These are phyloP conservation scores for Cystobasidium slooffiae DNA, from an alignment of 1,284 basidiomycete species.

Conservation along the genomic window DNA sequence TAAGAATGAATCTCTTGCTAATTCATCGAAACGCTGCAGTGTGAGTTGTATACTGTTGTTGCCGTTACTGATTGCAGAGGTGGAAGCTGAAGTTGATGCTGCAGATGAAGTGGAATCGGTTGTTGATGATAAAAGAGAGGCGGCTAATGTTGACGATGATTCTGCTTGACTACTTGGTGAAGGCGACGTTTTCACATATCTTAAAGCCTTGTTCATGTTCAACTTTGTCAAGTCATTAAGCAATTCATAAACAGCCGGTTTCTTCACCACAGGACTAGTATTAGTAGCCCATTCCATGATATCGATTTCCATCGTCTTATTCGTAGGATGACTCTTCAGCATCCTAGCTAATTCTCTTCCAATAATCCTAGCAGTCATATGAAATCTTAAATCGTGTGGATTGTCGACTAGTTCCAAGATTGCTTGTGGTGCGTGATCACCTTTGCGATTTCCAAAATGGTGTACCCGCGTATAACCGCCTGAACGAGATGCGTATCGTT, in stretches of 20 bases:
- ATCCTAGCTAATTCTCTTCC: constrained; percentile 67
- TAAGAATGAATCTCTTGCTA: constrained; percentile 38
- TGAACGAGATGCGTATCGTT: constrained; percentile 78
- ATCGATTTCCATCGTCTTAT: not conserved
- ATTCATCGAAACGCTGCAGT: constrained; percentile 17
- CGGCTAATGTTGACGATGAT: not conserved
- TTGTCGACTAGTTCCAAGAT: constrained; percentile 94
- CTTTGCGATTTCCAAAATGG: constrained; percentile 81
- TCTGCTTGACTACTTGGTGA: no score
- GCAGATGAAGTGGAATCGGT: not conserved
- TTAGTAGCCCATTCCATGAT: constrained; percentile 25
- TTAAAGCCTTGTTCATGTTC: constrained; percentile 23
- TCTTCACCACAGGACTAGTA: not conserved
- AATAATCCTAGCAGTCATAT: constrained; percentile 79
- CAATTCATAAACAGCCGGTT: constrained; percentile 16
- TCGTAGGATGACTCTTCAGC: constrained; percentile 6
- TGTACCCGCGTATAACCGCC: constrained; percentile 97
- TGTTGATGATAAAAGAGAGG: not conserved
- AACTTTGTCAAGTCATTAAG: constrained; percentile 18
- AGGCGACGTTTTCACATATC: not conserved
- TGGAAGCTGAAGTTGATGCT: constrained; percentile 11
- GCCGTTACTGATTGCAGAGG: not conserved
- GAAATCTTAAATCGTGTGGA: constrained; percentile 82
- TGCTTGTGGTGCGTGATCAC: constrained; percentile 92
- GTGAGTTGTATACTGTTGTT: not conserved